Evolutionary conservation across 192 early-diverging fungal species (phyloP).

Genomic region (Ambispora gerdemannii): DNA sequence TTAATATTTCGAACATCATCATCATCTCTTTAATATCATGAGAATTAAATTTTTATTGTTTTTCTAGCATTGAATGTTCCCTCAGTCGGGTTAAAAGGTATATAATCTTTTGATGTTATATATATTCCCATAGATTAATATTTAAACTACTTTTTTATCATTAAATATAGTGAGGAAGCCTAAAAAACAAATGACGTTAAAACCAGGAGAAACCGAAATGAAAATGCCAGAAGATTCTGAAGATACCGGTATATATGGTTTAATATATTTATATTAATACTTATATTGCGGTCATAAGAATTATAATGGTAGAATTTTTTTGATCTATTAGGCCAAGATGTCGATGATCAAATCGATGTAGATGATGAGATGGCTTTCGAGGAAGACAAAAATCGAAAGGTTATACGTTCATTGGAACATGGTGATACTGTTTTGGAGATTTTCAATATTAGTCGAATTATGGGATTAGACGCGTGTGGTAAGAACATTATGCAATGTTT

Average conservation of each 20-base stretch:
- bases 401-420: constrained; percentile 63
- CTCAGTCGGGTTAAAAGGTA: background rate
- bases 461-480: constrained; percentile 67
- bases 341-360: constrained; percentile 35
- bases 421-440: constrained; percentile 68
- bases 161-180: constrained; percentile 14
- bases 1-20: background rate
- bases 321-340: constrained; percentile 1
- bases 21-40: background rate
- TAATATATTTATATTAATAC: too few relatives aligned
- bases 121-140: too few relatives aligned
- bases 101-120: too few relatives aligned
- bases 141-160: background rate
- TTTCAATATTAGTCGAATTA: constrained; percentile 64
- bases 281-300: too few relatives aligned
- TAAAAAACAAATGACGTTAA: constrained; percentile 19
- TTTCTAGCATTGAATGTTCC: constrained; percentile 19
- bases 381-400: constrained; percentile 70
- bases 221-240: background rate
- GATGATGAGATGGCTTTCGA: constrained; percentile 51
- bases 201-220: constrained; percentile 6
- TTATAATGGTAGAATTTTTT: too few relatives aligned
- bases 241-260: background rate
- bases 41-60: background rate
- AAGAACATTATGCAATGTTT: constrained; percentile 31